Conservation (phyloP, 176 grass and related monocot species). For the Oryza punctata region DNA sequence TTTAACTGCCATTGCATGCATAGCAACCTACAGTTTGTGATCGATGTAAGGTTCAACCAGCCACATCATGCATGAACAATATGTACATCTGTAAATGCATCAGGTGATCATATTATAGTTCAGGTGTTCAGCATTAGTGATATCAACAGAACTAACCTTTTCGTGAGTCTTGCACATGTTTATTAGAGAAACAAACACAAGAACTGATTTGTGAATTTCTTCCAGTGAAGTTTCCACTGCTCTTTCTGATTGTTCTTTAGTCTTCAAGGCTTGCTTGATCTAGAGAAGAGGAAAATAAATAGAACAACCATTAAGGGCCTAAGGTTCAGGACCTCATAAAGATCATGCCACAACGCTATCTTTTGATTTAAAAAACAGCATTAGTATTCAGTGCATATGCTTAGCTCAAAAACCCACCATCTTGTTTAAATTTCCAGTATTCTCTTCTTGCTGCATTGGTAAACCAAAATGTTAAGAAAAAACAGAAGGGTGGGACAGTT, state of each 20-base stretch:
- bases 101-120: constrained; percentile 13
- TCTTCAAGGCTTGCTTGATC: constrained; percentile 73
- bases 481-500: constrained; percentile 4
- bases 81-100: not conserved
- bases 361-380: not conserved
- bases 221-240: constrained; percentile 47
- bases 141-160: constrained; percentile 55
- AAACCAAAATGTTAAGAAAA: constrained; percentile 34
- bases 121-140: not conserved
- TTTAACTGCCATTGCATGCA: constrained; percentile 88
- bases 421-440: constrained; percentile 64
- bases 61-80: constrained; percentile 18
- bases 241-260: constrained; percentile 49
- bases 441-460: constrained; percentile 87
- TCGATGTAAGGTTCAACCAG: constrained; percentile 33
- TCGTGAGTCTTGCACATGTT: constrained; percentile 59
- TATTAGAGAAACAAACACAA: constrained; percentile 71
- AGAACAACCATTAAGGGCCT: not conserved
- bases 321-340: not conserved
- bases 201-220: constrained; percentile 65
- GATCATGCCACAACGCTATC: not conserved
- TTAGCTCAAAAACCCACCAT: constrained; percentile 53
- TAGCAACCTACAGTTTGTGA: constrained; percentile 56
- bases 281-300: constrained; percentile 48
- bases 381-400: constrained; percentile 14